A percentile compares a stretch with the other conserved stretches of the same genome.
These are phyloP conservation scores for Metarhizium robertsii DNA, from an alignment of 2,329 filamentous ascomycete species.

Conservation along the genomic window DNA sequence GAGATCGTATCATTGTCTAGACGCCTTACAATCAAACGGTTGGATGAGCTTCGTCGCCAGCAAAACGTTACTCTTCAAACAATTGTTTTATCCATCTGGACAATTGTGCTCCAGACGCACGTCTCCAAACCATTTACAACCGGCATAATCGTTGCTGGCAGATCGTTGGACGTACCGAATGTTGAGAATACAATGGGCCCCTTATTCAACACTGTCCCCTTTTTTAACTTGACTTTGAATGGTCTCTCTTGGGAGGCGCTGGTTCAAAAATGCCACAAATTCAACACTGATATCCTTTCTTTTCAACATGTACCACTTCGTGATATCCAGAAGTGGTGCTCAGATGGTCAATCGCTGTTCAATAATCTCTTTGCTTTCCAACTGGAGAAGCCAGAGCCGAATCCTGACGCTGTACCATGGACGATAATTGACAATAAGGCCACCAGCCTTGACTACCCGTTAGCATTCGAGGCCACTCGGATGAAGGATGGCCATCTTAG, in stretches of 20 bases:
- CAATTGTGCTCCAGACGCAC: conserved; percentile 47
- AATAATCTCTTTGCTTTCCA: conserved; percentile 81
- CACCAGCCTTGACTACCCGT: conserved; percentile 55
- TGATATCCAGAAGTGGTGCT: conserved; percentile 72
- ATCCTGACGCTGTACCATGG: conserved; percentile 40
- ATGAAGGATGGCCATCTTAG: conserved; percentile 35
- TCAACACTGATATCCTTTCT: conserved; percentile 56
- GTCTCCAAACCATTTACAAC: conserved; percentile 42
- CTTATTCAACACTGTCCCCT: conserved; percentile 83
- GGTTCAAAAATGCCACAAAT: conserved; percentile 57
- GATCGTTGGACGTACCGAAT: conserved; percentile 57
- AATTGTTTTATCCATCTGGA: conserved; percentile 67
- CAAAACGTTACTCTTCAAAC: conserved; percentile 72
- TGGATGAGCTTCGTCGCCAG: conserved; percentile 45
- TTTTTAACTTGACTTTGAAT: conserved; percentile 37
- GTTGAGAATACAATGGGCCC: conserved; percentile 67
- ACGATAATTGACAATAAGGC: conserved; percentile 33
- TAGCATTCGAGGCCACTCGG: conserved; percentile 67
- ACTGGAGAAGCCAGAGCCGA: conserved; percentile 26
- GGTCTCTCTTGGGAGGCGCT: conserved; percentile 49
- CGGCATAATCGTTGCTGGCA: conserved; percentile 71
- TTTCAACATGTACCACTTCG: conserved; percentile 68
- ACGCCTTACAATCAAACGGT: conserved; percentile 24
- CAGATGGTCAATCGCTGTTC: conserved; percentile 54
- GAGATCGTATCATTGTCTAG: conserved; percentile 8